phyloP scores from a whole-genome alignment of 257 asterid species.

The Thymus quinquecostatus region DNA sequence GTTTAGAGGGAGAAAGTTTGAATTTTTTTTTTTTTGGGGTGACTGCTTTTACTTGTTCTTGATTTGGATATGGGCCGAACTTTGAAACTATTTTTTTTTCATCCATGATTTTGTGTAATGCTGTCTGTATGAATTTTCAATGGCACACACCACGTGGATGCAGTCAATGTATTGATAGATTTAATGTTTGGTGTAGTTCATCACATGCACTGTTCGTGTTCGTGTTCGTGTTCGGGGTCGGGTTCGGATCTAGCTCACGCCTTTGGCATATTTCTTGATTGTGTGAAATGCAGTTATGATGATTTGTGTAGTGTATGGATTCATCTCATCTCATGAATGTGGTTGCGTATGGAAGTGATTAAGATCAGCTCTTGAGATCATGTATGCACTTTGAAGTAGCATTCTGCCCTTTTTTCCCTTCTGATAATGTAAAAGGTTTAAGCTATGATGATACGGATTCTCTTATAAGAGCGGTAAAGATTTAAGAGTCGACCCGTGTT shows the following conservation, averaged over 20 bases:
- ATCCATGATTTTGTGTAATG: not conserved
- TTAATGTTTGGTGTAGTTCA: constrained; percentile 6
- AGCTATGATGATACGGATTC: not conserved
- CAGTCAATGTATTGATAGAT: not conserved
- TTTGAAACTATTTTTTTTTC: not conserved
- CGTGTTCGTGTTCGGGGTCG: not conserved
- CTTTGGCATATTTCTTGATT: not conserved
- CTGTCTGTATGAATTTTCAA: not conserved
- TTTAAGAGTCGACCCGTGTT: not conserved
- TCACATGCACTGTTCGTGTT: constrained; percentile 5
- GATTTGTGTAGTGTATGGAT: not conserved
- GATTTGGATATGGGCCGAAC: not conserved
- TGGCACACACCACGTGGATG: too few species aligned
- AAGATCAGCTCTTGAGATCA: not conserved
- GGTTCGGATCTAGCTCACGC: not conserved
- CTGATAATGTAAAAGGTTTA: not conserved
- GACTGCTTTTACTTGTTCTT: not conserved
- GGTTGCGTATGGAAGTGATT: not conserved
- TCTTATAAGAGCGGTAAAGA: not conserved
- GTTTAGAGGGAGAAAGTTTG: not conserved
- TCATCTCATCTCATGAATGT: not conserved
- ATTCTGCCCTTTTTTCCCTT: not conserved
- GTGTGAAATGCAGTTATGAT: not conserved
- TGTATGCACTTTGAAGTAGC: not conserved
- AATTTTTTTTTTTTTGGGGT: not conserved